Evolutionary conservation across 495 filamentous ascomycete genomes (phyloP).

Genomic region (Hyaloscypha finlandica): DNA sequence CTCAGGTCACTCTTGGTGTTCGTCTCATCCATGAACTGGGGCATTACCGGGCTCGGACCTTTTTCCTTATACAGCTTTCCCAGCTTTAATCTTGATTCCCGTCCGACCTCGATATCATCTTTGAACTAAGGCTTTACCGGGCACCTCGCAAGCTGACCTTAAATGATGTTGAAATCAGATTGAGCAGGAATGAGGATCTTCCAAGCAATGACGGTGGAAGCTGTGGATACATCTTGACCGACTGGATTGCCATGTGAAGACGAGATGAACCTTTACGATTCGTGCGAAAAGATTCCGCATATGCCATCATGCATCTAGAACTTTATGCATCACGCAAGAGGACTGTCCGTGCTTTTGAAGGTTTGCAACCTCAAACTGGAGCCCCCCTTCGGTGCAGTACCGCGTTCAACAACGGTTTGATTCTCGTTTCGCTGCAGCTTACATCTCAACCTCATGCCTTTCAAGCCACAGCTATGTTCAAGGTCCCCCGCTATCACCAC

Average conservation of each 20-base stretch:
- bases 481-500: neutral
- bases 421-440: neutral
- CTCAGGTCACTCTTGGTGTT: too few relatives aligned
- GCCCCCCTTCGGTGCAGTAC: neutral
- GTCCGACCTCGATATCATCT: neutral
- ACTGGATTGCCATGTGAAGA: neutral
- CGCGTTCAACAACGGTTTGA: neutral
- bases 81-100: neutral
- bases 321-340: neutral
- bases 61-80: neutral
- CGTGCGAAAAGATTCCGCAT: neutral
- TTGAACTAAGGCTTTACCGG: neutral
- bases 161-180: neutral
- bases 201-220: neutral
- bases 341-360: too few relatives aligned
- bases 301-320: neutral
- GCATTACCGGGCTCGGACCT: too few relatives aligned
- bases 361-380: neutral
- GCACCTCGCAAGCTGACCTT: neutral
- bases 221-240: neutral
- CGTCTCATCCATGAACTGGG: too few relatives aligned
- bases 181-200: neutral
- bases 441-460: constrained; percentile 20
- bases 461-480: too few relatives aligned
- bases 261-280: neutral